A percentile compares a stretch with the other conserved stretches of the same genome.
Conservation (phyloP, 2,329 filamentous ascomycete species). For the Diaporthe destruens region DNA sequence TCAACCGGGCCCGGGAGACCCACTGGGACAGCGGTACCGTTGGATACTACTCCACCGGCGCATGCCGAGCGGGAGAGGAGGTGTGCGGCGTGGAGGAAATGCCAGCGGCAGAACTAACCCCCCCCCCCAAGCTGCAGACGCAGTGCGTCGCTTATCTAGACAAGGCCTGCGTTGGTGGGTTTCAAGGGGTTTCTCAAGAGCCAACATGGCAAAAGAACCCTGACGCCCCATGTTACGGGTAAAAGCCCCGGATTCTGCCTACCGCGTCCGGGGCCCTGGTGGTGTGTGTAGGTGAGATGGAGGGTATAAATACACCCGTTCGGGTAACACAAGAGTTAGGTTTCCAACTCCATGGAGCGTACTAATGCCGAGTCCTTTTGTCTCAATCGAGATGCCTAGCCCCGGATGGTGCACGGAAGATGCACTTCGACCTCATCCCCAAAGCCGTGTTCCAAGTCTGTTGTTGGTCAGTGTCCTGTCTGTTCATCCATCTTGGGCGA, state of each 20-base stretch:
- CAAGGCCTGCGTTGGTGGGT: neutral
- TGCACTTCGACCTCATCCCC: neutral
- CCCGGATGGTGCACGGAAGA: neutral
- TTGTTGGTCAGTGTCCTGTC: neutral
- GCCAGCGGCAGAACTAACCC: neutral
- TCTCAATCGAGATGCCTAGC: neutral
- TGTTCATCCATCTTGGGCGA: neutral
- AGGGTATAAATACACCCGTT: neutral
- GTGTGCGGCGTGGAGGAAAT: neutral
- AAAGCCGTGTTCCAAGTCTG: neutral
- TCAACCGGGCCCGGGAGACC: neutral
- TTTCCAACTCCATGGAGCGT: neutral
- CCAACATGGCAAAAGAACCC: conserved; percentile 19
- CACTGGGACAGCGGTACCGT: neutral
- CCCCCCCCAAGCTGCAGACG: neutral
- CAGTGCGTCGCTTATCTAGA: neutral
- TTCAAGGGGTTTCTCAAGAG: neutral
- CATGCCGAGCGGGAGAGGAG: too few species aligned
- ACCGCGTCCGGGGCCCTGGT: conserved; percentile 4
- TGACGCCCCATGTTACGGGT: conserved; percentile 5
- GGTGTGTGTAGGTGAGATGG: conserved; percentile 1
- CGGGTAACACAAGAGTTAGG: conserved; percentile 1
- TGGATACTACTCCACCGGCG: neutral
- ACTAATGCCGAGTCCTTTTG: conserved; percentile 7
- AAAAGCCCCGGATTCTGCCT: conserved; percentile 18